A percentile compares a stretch with the other conserved stretches of the same genome.
Evolutionary conservation across 2,329 filamentous ascomycete species (phyloP).

Genomic region (Apiospora arundinis): DNA sequence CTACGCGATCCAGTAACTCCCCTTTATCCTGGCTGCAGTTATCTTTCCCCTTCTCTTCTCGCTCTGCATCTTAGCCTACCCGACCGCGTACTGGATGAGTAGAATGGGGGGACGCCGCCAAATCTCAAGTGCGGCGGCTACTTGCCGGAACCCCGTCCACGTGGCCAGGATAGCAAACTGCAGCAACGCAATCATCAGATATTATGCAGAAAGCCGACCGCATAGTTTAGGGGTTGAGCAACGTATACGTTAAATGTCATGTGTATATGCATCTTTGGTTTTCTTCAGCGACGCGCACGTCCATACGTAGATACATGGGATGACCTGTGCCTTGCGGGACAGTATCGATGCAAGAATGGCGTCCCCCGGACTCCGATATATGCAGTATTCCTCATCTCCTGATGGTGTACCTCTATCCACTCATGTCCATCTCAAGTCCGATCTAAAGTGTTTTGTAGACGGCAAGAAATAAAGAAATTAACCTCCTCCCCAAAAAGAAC

Average conservation of each 20-base stretch:
- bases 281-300: background rate
- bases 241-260: background rate
- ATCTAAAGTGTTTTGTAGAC: background rate
- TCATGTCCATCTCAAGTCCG: background rate
- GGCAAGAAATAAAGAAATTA: background rate
- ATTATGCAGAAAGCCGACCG: background rate
- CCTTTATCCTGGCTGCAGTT: background rate
- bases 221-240: background rate
- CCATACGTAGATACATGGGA: background rate
- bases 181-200: background rate
- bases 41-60: background rate
- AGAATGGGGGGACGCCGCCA: background rate
- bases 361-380: background rate
- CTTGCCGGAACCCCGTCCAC: background rate
- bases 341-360: background rate
- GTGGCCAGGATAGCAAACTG: background rate
- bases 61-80: background rate
- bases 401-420: background rate
- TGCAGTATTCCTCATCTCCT: background rate
- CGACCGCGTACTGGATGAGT: background rate
- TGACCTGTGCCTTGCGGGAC: background rate
- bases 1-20: background rate
- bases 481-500: background rate
- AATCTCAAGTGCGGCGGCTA: background rate
- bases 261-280: conserved; percentile 1